Conservation (phyloP, 148 eudicot genomes). For the Camellia sinensis region DNA sequence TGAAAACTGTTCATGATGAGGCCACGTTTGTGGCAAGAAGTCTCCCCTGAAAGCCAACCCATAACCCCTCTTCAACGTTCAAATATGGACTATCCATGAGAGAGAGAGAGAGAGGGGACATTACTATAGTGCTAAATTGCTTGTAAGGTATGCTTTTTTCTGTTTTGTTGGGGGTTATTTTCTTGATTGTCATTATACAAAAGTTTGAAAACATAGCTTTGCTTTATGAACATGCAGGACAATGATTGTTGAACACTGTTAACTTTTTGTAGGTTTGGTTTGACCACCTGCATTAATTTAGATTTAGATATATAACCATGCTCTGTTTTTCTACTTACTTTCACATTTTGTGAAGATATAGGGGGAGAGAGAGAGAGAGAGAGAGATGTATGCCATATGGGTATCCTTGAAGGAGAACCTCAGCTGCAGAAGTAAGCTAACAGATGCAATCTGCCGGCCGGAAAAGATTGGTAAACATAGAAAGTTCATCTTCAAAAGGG, state of each 20-base stretch:
- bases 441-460: constrained; percentile 17
- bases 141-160: background rate
- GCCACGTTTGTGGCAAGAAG: constrained; percentile 3
- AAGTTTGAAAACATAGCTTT: too few species aligned
- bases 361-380: constrained; percentile 6
- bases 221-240: too few species aligned
- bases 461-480: constrained; percentile 1
- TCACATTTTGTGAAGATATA: background rate
- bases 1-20: background rate
- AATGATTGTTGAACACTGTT: too few species aligned
- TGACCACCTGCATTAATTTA: too few species aligned
- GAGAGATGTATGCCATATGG: constrained; percentile 35
- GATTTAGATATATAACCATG: background rate
- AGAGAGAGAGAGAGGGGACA: background rate
- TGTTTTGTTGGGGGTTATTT: too few species aligned
- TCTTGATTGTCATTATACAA: too few species aligned
- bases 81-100: background rate
- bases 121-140: background rate
- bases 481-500: background rate
- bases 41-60: background rate
- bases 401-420: constrained; percentile 29
- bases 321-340: background rate
- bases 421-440: constrained; percentile 24
- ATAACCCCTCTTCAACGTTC: background rate
- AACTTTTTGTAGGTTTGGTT: too few species aligned